Conservation (phyloP, 129 eudicot species). For the Mikania micrantha region DNA sequence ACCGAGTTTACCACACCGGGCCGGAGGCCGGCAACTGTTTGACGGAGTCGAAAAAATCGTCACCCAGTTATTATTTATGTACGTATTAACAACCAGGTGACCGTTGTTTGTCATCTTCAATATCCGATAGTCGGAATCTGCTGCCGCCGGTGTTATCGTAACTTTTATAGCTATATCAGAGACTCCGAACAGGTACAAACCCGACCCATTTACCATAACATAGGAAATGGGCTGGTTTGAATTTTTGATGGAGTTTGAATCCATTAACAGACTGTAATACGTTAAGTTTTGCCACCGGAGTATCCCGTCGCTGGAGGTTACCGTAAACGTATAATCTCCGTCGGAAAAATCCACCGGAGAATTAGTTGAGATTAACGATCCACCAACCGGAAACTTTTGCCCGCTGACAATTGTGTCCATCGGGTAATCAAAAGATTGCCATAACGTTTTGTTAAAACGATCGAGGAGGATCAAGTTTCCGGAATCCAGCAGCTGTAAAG, state of each 20-base stretch:
- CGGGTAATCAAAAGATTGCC: constrained; percentile 61
- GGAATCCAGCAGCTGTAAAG: constrained; percentile 37
- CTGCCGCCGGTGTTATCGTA: not conserved
- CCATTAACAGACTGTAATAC: constrained; percentile 63
- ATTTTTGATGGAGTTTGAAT: constrained; percentile 22
- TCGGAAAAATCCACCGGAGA: constrained; percentile 29
- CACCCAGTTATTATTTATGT: not conserved
- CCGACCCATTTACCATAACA: constrained; percentile 47
- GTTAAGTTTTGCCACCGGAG: constrained; percentile 40
- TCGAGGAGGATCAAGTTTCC: constrained; percentile 59
- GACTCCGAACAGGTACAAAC: constrained; percentile 41
- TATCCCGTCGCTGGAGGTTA: constrained; percentile 39
- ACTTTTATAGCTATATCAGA: constrained; percentile 34
- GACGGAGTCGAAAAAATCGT: constrained; percentile 48
- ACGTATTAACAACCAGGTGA: constrained; percentile 35
- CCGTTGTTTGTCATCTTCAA: constrained; percentile 52
- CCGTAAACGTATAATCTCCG: constrained; percentile 33
- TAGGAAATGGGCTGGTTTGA: constrained; percentile 37
- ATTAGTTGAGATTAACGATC: constrained; percentile 16
- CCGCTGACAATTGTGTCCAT: constrained; percentile 59
- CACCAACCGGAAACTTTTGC: constrained; percentile 38
- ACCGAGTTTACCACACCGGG: constrained; percentile 49
- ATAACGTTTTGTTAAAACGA: constrained; percentile 34
- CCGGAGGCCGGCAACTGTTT: constrained; percentile 40
- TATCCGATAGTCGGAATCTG: constrained; percentile 31